phyloP scores from a whole-genome alignment of 1,284 basidiomycete species.

The Gymnopus androsaceus region DNA sequence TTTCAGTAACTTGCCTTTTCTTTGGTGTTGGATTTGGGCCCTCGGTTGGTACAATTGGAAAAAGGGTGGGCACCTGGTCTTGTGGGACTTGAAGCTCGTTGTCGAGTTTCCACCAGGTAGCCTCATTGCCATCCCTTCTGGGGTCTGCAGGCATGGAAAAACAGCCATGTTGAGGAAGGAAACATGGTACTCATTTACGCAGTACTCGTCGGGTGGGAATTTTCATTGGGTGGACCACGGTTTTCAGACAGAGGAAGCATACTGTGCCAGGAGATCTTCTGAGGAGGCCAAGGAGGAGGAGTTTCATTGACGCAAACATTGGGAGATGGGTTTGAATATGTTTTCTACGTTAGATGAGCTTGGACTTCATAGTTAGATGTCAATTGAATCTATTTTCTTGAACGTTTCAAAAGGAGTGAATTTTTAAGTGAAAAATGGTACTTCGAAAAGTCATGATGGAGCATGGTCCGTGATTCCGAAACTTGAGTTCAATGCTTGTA shows the following conservation, averaged over 20 bases:
- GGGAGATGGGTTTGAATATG: constrained; percentile 1
- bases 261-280: background rate
- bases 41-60: constrained; percentile 25
- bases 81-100: constrained; percentile 26
- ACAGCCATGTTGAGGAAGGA: background rate
- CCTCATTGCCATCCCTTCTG: constrained; percentile 29
- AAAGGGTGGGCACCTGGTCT: constrained; percentile 28
- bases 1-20: constrained; percentile 5
- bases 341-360: background rate
- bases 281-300: no score
- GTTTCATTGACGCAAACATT: no score
- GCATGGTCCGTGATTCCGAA: no score
- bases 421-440: no score
- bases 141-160: constrained; percentile 9
- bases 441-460: no score
- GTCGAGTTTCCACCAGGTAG: constrained; percentile 27
- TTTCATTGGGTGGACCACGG: constrained; percentile 29
- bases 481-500: no score
- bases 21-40: constrained; percentile 13
- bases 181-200: constrained; percentile 5
- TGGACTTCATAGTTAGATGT: no score
- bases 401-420: no score
- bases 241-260: constrained; percentile 22
- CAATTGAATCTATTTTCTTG: no score
- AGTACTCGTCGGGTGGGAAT: constrained; percentile 27